Base-by-base conservation (phyloP, 148 eudicot species). In the Rhododendron henanense region DNA sequence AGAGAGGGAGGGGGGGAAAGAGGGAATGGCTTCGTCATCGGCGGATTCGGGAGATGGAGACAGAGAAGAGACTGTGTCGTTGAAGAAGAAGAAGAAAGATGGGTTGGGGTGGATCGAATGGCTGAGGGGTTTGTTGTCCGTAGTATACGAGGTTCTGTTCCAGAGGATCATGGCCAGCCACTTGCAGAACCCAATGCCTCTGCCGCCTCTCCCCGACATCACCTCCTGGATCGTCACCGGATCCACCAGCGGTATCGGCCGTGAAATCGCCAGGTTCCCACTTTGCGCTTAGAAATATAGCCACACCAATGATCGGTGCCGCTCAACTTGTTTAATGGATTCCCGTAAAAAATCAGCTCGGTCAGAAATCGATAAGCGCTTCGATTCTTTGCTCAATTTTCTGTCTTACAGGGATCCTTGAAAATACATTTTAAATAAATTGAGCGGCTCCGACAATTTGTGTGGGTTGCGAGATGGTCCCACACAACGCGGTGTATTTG, bases 181-280 rank as follows among this genome's bases (percentile, higher is more conserved):
- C 86, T 88, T 96, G 86, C 84, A 90, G 4, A 93, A 95, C 84
- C 99, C 99, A 6, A 89, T 96, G 94, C 97, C 94, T 50, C 90
- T 96, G 63, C 99, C 99, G 82, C 98, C 94, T 28, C 78, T 96
- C 84, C 88, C 90, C 71, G 93, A 93, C 35, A 87, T 92, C 78
- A 92, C 98, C 53, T 94, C 99, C 48, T 95, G 94, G 89, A 85
- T 96, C 86, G 92, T 96, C 76, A 96, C 98, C 73, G 99, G 99
- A 57, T 93, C 95, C 88, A 96, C 98, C 77, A 93, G 96, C 67
- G 98, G 98, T 8, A 96, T 96, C 50, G 98, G 98, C 69, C 94
- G 90, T 59, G 94, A 94, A 93, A 93, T 93, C 48, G 98, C 98
- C 85, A 92, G 98, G 98, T 95, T 41, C 4, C 59, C 19, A 74